phyloP scores from a whole-genome alignment of 768 basidiomycete genomes.

The Amanita fuliginea region DNA sequence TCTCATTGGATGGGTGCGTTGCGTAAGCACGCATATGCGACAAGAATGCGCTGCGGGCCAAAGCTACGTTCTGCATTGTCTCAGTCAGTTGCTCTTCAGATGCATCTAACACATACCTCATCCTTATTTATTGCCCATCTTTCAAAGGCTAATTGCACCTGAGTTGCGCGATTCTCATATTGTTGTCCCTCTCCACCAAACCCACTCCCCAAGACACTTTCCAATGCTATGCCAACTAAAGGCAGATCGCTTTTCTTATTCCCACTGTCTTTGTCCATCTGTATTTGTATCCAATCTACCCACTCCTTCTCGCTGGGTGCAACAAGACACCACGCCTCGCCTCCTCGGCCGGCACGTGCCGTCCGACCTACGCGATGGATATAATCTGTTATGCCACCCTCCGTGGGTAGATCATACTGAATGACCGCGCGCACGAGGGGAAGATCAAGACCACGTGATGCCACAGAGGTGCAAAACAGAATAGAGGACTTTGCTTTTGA shows the following conservation, averaged over 20 bases:
- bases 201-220: slow-evolving; percentile 64
- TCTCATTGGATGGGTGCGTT: slow-evolving; percentile 92
- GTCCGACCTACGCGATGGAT: slow-evolving; percentile 96
- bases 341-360: slow-evolving; percentile 90
- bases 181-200: slow-evolving; percentile 79
- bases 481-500: slow-evolving; percentile 53
- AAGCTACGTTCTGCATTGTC: slow-evolving; percentile 48
- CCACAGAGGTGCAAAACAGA: slow-evolving; percentile 92
- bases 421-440: slow-evolving; percentile 90
- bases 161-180: slow-evolving; percentile 84
- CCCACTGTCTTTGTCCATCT: slow-evolving; percentile 48
- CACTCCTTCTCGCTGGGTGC: slow-evolving; percentile 80
- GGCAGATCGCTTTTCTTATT: slow-evolving; percentile 25
- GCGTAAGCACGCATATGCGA: slow-evolving; percentile 96
- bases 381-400: slow-evolving; percentile 93
- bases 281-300: slow-evolving; percentile 82
- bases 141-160: slow-evolving; percentile 92
- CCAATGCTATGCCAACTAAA: slow-evolving; percentile 52
- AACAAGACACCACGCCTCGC: slow-evolving; percentile 93
- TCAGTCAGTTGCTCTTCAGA: slow-evolving; percentile 1
- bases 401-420: slow-evolving; percentile 96
- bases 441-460: slow-evolving; percentile 94
- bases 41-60: slow-evolving; percentile 78
- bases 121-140: slow-evolving; percentile 75
- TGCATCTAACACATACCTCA: slow-evolving; percentile 33